Conservation (phyloP, 805 yeast genomes). For the Candida ovalis region DNA sequence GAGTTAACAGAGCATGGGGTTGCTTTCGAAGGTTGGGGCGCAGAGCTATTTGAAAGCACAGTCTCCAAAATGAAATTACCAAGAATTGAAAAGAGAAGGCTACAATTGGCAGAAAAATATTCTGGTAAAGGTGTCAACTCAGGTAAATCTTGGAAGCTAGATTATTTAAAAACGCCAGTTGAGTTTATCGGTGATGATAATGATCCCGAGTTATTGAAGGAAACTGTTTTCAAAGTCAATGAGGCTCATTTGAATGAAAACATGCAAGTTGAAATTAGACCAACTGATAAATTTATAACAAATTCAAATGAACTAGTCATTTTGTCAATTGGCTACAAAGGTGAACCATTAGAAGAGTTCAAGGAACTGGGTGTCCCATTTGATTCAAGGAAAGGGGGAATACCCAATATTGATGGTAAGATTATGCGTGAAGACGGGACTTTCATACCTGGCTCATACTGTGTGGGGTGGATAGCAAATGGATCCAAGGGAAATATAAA, state of each 20-base stretch:
- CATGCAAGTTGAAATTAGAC: constrained; percentile 31
- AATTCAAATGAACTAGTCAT: constrained; percentile 63
- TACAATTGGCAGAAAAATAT: constrained; percentile 59
- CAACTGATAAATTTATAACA: constrained; percentile 33
- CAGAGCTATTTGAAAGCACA: constrained; percentile 33
- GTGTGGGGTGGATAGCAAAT: constrained; percentile 86
- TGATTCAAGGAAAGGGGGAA: constrained; percentile 39
- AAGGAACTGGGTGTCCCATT: constrained; percentile 47
- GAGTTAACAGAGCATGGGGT: constrained; percentile 49
- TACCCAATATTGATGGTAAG: constrained; percentile 44
- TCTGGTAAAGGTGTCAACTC: constrained; percentile 10
- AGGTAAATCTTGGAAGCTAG: constrained; percentile 54
- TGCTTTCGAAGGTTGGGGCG: constrained; percentile 44
- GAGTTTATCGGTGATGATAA: constrained; percentile 39
- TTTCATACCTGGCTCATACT: constrained; percentile 51
- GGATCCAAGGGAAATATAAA: constrained; percentile 92
- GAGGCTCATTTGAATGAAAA: constrained; percentile 35
- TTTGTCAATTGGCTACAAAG: constrained; percentile 79
- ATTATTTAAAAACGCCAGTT: constrained; percentile 65
- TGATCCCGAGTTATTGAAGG: constrained; percentile 36
- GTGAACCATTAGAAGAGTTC: constrained; percentile 59
- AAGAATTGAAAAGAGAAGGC: constrained; percentile 60
- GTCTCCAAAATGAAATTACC: constrained; percentile 32
- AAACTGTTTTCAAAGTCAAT: constrained; percentile 49
- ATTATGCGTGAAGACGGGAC: constrained; percentile 29